Evolutionary conservation across 1,139 yeast species (phyloP), one percentile per base, ranked within the genome.

Genomic region (Pichia sp.): DNA sequence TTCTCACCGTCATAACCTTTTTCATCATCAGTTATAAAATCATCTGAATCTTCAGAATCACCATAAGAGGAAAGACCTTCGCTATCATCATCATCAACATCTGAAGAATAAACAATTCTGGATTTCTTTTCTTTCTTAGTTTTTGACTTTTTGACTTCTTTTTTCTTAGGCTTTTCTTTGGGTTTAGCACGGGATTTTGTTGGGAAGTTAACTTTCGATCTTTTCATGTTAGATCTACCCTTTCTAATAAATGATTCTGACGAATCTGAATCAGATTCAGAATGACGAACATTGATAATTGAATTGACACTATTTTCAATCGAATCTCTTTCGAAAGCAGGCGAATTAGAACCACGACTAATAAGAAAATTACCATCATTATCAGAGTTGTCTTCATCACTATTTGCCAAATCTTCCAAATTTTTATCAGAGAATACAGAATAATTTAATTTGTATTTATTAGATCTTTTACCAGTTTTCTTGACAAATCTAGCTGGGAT

Each of bases 401-500:
- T 22, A 11, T 15, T 9, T 19, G 17, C n/a, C 4, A 15, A 20
- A 20, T 14, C 27, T 9, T 40, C 24, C 6, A 35, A 10, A 17
- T 21, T 28, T 9, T 37, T 27, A 12, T 18, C 20, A 15, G 34
- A 19, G n/a, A 12, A 4, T 4, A 12, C 4, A 3, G 30, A 22
- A n/a, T 39, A 9, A 21, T 15, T 36, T 11, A 36, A 17, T 4
- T 15, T n/a, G n/a, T 15, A 14, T 24, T 36, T 36, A 21, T 4
- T 6, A 14, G 28, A 35, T 22, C 14, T 34, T 8, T 8, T 12
- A 20, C 33, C 18, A 3, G 24, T 11, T 12, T 27, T 38, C 24
- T 44, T 44, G 33, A 24, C 30, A 30, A 31, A 18, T 30, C 27
- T 30, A 30, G 44, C 45, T 17, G 52, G 33, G 20, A 48, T 34